phyloP scores from a whole-genome alignment of 768 basidiomycete genomes.

The Baorangia bicolor region DNA sequence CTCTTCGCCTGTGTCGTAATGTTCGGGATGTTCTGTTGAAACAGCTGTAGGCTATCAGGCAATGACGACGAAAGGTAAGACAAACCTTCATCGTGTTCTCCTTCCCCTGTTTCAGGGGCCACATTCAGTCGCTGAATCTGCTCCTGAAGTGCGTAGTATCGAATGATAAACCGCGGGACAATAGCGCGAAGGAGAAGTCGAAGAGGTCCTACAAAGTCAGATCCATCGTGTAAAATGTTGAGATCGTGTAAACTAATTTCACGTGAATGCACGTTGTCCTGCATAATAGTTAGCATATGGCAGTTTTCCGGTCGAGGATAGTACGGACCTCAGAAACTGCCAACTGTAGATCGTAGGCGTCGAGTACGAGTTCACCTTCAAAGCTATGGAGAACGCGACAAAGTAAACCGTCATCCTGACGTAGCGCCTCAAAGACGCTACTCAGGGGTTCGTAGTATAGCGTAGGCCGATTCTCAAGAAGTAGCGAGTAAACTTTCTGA shows the following conservation, averaged over 20 bases:
- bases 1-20: slow-evolving; percentile 10
- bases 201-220: slow-evolving; percentile 59
- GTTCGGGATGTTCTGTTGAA: slow-evolving; percentile 15
- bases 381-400: slow-evolving; percentile 44
- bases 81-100: slow-evolving; percentile 24
- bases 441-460: slow-evolving; percentile 77
- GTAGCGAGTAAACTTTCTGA: slow-evolving; percentile 35
- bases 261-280: slow-evolving; percentile 71
- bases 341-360: slow-evolving; percentile 69
- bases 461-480: slow-evolving; percentile 63
- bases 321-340: slow-evolving; percentile 58
- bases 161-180: slow-evolving; percentile 61
- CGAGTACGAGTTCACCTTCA: slow-evolving; percentile 64
- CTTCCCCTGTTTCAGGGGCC: slow-evolving; percentile 14
- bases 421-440: slow-evolving; percentile 68
- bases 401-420: slow-evolving; percentile 54
- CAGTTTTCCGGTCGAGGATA: neutral
- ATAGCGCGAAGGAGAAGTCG: slow-evolving; percentile 51
- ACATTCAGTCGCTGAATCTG: slow-evolving; percentile 45
- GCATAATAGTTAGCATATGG: slow-evolving; percentile 7
- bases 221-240: slow-evolving; percentile 66
- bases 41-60: neutral
- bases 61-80: neutral
- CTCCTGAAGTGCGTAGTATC: slow-evolving; percentile 63
- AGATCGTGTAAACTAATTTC: slow-evolving; percentile 74